Evolutionary conservation across 768 basidiomycete species (phyloP), one percentile per base, ranked within the genome.

Genomic region (Gautieria morchelliformis): DNA sequence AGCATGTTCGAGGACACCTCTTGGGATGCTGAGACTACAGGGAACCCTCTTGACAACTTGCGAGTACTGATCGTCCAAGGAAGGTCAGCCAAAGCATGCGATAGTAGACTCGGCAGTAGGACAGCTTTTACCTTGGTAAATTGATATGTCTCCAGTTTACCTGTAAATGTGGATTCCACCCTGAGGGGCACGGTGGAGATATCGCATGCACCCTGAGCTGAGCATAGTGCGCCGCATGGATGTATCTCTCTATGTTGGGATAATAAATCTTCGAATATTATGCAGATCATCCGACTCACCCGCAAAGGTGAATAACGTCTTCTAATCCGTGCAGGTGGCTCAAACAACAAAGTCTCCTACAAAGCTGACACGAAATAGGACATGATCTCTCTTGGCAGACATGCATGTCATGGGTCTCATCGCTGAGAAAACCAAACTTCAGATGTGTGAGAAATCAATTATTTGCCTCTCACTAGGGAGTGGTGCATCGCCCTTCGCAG

Each of bases 111-210:
- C 19, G 17, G 7, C n/a, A 33, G 30, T 51, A 27, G 37, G 30
- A 37, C n/a, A 55, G 19, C 9, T 9, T 63, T 27, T 52, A 80
- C 83, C 73, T 84, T 84, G 0, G 84, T 85, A 52, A 81, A 85
- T 62, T 80, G 76, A 62, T 83, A 85, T 0, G 76, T 81, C 58
- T 82, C 79, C 50, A 83, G 78, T 58, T 66, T 70, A 0, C 83
- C 84, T 0, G 75, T 77, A 60, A 84, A 85, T 0, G 80, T 83
- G 5, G 81, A 79, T 62, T 83, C 78, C 35, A 85, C 75, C 0
- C 81, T 79, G 53, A 79, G 76, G 0, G 83, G 83, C 0, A 75
- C 70, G 0, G 77, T 81, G 52, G 83, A 76, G 12, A 84, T 83
- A 48, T 82, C 72, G 56, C 83, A 85, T 19, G 77, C 78, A 3